phyloP scores from a whole-genome alignment of 352 stramenopile genomes.

The Pythium inflatum region DNA sequence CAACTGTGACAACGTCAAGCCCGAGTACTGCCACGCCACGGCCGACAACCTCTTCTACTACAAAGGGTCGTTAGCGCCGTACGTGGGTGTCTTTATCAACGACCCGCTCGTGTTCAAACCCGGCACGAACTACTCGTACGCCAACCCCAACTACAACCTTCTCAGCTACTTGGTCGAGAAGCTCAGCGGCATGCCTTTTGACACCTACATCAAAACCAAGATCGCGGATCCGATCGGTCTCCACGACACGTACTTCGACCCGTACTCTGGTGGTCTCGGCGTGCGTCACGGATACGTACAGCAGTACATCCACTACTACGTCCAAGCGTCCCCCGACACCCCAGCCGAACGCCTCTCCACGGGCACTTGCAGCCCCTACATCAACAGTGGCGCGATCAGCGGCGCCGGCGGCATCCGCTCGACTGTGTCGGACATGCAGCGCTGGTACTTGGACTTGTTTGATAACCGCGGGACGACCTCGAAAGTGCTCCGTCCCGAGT shows the following conservation, averaged over 20 bases:
- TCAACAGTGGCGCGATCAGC: constrained; percentile 38
- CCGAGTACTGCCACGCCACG: constrained; percentile 6
- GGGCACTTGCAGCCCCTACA: constrained; percentile 53
- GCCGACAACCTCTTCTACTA: constrained; percentile 36
- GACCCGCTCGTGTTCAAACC: constrained; percentile 53
- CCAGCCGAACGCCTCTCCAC: constrained; percentile 35
- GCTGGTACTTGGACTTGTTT: constrained; percentile 66
- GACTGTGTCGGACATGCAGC: constrained; percentile 62
- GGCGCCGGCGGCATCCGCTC: constrained; percentile 48
- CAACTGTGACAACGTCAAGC: constrained; percentile 34
- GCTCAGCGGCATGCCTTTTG: constrained; percentile 44
- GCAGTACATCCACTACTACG: constrained; percentile 62
- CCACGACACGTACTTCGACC: constrained; percentile 55
- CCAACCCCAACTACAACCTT: constrained; percentile 60
- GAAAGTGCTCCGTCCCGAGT: constrained; percentile 45
- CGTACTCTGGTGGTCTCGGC: constrained; percentile 36
- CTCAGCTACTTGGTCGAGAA: constrained; percentile 72
- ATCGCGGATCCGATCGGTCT: constrained; percentile 45
- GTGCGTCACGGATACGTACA: constrained; percentile 45
- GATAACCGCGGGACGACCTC: constrained; percentile 43
- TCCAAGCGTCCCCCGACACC: constrained; percentile 11
- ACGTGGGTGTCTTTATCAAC: constrained; percentile 57
- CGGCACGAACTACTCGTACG: constrained; percentile 53
- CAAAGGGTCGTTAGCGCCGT: constrained; percentile 35
- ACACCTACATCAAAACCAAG: constrained; percentile 46